Evolutionary conservation across 208 protist genomes (phyloP).

Genomic region (Naegleria lovaniensis): DNA sequence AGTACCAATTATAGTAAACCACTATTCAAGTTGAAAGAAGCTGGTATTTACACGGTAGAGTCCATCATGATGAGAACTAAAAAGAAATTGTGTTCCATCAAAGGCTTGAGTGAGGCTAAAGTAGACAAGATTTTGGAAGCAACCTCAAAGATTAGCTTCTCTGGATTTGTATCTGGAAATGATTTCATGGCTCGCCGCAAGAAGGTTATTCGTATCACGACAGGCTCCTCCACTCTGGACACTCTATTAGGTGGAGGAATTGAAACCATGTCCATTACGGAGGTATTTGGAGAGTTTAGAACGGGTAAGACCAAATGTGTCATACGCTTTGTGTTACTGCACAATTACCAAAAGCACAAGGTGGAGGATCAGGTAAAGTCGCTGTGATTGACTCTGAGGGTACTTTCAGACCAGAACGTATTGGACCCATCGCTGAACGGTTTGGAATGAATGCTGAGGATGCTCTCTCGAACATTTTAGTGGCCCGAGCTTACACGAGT

Average conservation of each 20-base stretch:
- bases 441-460: constrained; percentile 90
- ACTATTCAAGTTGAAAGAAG: constrained; percentile 51
- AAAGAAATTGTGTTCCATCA: constrained; percentile 88
- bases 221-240: constrained; percentile 96
- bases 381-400: constrained; percentile 99
- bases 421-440: constrained; percentile 76
- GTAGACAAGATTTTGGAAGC: constrained; percentile 92
- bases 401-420: constrained; percentile 93
- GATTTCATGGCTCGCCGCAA: constrained; percentile 86
- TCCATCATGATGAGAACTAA: constrained; percentile 90
- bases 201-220: constrained; percentile 94
- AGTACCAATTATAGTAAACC: constrained; percentile 25
- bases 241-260: constrained; percentile 92
- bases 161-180: constrained; percentile 94
- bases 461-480: constrained; percentile 97
- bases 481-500: constrained; percentile 96
- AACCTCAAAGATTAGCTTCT: constrained; percentile 87
- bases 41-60: constrained; percentile 91
- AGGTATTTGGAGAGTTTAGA: constrained; percentile 98
- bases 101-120: constrained; percentile 97
- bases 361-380: constrained; percentile 94
- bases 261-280: constrained; percentile 97
- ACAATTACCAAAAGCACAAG: constrained; percentile 85
- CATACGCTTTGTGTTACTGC: constrained; percentile 97
- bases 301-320: constrained; percentile 99